Evolutionary conservation across 2,329 filamentous ascomycete species (phyloP).

Genomic region (Bretziella fagacearum): DNA sequence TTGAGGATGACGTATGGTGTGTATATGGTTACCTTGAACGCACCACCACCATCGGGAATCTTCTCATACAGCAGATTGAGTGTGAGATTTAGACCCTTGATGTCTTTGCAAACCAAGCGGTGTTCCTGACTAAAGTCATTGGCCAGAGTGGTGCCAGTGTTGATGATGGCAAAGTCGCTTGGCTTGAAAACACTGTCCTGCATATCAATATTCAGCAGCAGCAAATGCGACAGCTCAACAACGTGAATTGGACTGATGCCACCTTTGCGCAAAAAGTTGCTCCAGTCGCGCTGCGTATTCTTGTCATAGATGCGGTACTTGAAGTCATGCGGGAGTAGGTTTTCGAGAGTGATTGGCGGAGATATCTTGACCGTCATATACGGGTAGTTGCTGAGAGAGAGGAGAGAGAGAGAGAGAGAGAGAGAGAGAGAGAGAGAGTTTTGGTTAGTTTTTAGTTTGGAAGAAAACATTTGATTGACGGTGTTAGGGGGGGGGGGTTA

Average conservation of each 20-base stretch:
- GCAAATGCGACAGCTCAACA: slow-evolving; percentile 82
- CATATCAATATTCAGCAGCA: slow-evolving; percentile 87
- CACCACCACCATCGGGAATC: slow-evolving; percentile 80
- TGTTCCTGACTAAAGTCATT: slow-evolving; percentile 70
- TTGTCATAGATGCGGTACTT: slow-evolving; percentile 99
- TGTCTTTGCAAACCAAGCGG: slow-evolving; percentile 65
- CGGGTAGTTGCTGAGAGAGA: slow-evolving; percentile 52
- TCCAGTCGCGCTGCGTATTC: slow-evolving; percentile 97
- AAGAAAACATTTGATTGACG: background rate
- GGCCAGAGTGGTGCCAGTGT: slow-evolving; percentile 64
- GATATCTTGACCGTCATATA: slow-evolving; percentile 89
- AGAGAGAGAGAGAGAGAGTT: background rate
- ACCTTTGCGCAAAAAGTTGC: slow-evolving; percentile 90
- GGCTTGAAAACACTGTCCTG: slow-evolving; percentile 89
- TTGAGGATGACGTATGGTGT: slow-evolving; percentile 91
- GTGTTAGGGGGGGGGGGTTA: too few species aligned
- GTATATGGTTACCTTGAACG: slow-evolving; percentile 90
- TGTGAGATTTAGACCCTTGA: slow-evolving; percentile 59
- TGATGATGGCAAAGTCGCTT: slow-evolving; percentile 95
- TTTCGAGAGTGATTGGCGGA: slow-evolving; percentile 85
- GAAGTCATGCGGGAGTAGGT: slow-evolving; percentile 91
- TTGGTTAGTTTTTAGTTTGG: background rate
- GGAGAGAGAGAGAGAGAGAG: background rate
- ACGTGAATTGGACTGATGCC: slow-evolving; percentile 95
- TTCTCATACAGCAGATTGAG: slow-evolving; percentile 81